These are phyloP conservation scores for Ascochyta fabae DNA, from an alignment of 2,329 filamentous ascomycete genomes.

Conservation along the genomic window DNA sequence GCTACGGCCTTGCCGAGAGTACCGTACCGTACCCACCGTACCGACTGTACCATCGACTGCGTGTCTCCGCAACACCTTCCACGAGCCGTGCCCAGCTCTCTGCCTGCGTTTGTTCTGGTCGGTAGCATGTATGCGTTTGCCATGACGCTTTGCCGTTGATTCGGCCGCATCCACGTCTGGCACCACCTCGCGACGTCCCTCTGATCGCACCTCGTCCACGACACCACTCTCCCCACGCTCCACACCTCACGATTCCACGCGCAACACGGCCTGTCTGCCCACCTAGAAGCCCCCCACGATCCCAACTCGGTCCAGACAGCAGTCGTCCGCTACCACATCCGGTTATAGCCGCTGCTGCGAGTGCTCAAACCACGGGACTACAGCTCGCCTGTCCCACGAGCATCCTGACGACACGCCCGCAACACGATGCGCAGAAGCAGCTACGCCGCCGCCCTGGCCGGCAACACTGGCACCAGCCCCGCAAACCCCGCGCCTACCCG, in stretches of 20 bases:
- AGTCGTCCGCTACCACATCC: neutral
- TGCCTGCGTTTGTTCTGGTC: slow-evolving; percentile 7
- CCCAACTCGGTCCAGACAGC: neutral
- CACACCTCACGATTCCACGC: slow-evolving; percentile 21
- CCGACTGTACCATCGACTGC: slow-evolving; percentile 12
- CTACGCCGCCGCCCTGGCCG: slow-evolving; percentile 66
- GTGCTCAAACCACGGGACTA: neutral
- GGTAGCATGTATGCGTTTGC: slow-evolving; percentile 42
- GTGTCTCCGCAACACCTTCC: slow-evolving; percentile 10
- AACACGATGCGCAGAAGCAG: slow-evolving; percentile 37
- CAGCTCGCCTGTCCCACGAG: neutral
- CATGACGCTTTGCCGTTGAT: slow-evolving; percentile 39
- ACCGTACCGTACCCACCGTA: slow-evolving; percentile 1
- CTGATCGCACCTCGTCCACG: slow-evolving; percentile 9
- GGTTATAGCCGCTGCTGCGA: slow-evolving; percentile 1
- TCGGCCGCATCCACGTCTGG: slow-evolving; percentile 22
- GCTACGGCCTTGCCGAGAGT: slow-evolving; percentile 12
- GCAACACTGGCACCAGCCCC: slow-evolving; percentile 48
- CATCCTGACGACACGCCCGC: slow-evolving; percentile 12
- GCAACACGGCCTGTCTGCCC: slow-evolving; percentile 11
- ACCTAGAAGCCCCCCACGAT: slow-evolving; percentile 1
- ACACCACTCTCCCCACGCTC: slow-evolving; percentile 17
- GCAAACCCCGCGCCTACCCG: slow-evolving; percentile 44
- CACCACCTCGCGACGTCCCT: slow-evolving; percentile 23
- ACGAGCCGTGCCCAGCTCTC: slow-evolving; percentile 6